Conservation (phyloP, 768 basidiomycete genomes). For the Mycena vulgaris region DNA sequence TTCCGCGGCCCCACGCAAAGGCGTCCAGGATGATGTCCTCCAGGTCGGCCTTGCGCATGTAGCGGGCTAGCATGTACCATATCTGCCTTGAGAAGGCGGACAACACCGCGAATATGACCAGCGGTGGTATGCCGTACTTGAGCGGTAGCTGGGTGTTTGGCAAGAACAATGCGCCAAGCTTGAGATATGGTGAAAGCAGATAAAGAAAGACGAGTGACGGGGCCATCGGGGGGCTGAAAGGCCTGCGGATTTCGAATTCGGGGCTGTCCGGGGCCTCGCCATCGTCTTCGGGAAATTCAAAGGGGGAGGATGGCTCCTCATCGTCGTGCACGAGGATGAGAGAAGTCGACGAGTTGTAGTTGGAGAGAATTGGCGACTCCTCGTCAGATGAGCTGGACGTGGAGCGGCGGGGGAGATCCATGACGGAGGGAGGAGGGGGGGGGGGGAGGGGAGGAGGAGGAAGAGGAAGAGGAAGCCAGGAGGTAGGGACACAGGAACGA, state of each 20-base stretch:
- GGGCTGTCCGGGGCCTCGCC: constrained; percentile 65
- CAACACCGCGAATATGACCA: constrained; percentile 69
- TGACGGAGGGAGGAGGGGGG: neutral
- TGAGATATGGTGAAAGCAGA: constrained; percentile 78
- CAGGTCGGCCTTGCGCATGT: constrained; percentile 74
- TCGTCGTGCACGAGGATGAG: constrained; percentile 76
- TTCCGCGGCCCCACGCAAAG: constrained; percentile 70
- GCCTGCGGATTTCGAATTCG: constrained; percentile 59
- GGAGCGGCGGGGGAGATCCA: constrained; percentile 37
- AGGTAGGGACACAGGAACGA: neutral
- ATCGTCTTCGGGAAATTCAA: constrained; percentile 61
- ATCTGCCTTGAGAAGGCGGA: constrained; percentile 77
- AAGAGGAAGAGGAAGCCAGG: no score
- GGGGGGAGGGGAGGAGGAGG: neutral
- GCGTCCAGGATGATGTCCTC: constrained; percentile 77
- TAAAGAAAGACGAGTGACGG: constrained; percentile 76
- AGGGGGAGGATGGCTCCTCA: constrained; percentile 59
- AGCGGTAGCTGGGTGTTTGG: constrained; percentile 65
- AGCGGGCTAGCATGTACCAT: constrained; percentile 85
- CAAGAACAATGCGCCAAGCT: constrained; percentile 77
- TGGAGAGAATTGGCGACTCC: constrained; percentile 44
- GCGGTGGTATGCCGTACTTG: constrained; percentile 62
- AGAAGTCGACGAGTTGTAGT: constrained; percentile 63
- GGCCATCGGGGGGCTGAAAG: constrained; percentile 67
- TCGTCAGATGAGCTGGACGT: constrained; percentile 38